Evolutionary conservation across 352 stramenopile genomes (phyloP).

Genomic region (Pythium insidiosum): DNA sequence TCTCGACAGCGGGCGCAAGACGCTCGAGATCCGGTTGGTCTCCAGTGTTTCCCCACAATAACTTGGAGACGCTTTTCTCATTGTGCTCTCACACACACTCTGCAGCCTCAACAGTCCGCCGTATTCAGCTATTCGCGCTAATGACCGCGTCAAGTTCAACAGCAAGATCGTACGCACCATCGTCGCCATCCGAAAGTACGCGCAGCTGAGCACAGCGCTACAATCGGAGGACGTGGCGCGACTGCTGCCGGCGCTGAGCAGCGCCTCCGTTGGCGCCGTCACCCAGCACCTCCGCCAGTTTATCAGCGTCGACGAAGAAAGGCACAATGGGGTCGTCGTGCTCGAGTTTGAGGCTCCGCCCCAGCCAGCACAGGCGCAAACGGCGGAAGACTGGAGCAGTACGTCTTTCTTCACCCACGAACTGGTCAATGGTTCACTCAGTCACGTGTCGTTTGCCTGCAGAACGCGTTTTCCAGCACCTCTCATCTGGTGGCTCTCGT

Average conservation of each 20-base stretch:
- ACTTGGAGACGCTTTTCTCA: too few relatives aligned
- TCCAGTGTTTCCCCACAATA: too few relatives aligned
- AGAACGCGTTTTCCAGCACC: slow-evolving; percentile 37
- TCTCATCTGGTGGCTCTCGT: slow-evolving; percentile 19
- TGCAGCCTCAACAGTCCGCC: slow-evolving; percentile 46
- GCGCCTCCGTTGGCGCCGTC: slow-evolving; percentile 12
- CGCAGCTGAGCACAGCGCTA: slow-evolving; percentile 38
- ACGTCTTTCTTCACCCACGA: slow-evolving; percentile 1
- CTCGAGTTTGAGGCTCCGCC: slow-evolving; percentile 34
- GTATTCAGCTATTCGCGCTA: slow-evolving; percentile 61
- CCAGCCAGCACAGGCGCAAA: too few relatives aligned
- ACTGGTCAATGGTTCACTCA: not conserved
- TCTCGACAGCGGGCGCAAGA: slow-evolving; percentile 44
- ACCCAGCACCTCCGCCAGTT: slow-evolving; percentile 52
- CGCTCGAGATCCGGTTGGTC: slow-evolving; percentile 51
- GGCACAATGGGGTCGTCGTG: slow-evolving; percentile 39
- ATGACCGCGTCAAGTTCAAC: slow-evolving; percentile 64
- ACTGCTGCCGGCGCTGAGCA: slow-evolving; percentile 22
- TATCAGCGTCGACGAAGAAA: slow-evolving; percentile 49
- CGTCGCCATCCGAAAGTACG: slow-evolving; percentile 50
- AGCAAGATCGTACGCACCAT: slow-evolving; percentile 30
- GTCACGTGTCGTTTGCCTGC: not conserved
- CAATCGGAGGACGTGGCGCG: slow-evolving; percentile 38
- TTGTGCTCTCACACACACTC: too few relatives aligned
- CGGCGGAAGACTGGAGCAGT: slow-evolving; percentile 53